phyloP scores from a whole-genome alignment of 2,329 filamentous ascomycete genomes.

The Cladosporium austrohemisphaericum region DNA sequence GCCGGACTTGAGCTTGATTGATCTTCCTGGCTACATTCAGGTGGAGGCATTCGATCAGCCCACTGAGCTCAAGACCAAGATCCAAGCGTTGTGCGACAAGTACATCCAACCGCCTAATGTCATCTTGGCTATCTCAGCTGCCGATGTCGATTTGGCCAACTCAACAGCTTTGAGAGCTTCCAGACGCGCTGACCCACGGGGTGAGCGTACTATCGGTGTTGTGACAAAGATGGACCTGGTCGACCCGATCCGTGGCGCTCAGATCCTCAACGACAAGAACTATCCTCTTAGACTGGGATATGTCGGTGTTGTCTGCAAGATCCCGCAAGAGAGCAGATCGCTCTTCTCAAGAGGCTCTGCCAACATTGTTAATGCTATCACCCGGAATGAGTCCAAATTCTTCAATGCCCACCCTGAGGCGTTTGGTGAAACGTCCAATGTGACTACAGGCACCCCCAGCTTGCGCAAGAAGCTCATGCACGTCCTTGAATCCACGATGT shows the following conservation, averaged over 20 bases:
- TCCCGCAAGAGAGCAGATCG: slow-evolving; percentile 60
- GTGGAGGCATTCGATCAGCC: slow-evolving; percentile 90
- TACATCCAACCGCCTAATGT: slow-evolving; percentile 96
- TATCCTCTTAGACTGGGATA: slow-evolving; percentile 95
- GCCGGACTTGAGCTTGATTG: slow-evolving; percentile 91
- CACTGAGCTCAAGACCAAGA: slow-evolving; percentile 87
- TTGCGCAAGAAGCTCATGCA: slow-evolving; percentile 95
- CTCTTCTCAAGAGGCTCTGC: slow-evolving; percentile 79
- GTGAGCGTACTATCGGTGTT: slow-evolving; percentile 96
- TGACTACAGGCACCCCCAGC: slow-evolving; percentile 78
- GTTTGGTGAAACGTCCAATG: slow-evolving; percentile 68
- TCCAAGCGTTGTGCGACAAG: slow-evolving; percentile 93
- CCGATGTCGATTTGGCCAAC: slow-evolving; percentile 95
- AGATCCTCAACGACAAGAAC: slow-evolving; percentile 81
- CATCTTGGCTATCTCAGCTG: slow-evolving; percentile 93
- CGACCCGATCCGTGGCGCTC: slow-evolving; percentile 71
- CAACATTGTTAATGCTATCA: slow-evolving; percentile 76
- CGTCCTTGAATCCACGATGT: slow-evolving; percentile 96
- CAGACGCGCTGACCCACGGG: slow-evolving; percentile 84
- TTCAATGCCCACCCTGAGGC: slow-evolving; percentile 80
- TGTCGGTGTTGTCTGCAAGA: slow-evolving; percentile 86
- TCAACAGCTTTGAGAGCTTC: slow-evolving; percentile 89
- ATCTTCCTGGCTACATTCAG: slow-evolving; percentile 95
- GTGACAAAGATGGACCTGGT: slow-evolving; percentile 99
- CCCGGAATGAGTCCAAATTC: slow-evolving; percentile 81